Evolutionary conservation across 176 grass and related monocot genomes (phyloP), one percentile per base, ranked within the genome.

Genomic region (Microstegium vimineum): DNA sequence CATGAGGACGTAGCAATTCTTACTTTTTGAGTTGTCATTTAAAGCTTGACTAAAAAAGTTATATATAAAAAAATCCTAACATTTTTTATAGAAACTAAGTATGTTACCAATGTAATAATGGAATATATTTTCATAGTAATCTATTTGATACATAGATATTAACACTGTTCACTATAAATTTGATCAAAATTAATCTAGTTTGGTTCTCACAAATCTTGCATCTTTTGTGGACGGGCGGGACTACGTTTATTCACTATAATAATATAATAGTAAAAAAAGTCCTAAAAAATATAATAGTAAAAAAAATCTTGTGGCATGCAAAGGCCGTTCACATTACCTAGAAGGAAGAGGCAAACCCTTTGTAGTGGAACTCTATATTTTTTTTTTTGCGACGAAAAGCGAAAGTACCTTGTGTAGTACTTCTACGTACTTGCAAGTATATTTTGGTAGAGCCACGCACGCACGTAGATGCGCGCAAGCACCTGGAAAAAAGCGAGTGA

Each of bases 401-500:
- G 4, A 45, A 45, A 4, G 42, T 14, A 45, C 42, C 7, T 12
- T 2, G 1, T 42, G 10, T 12, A 4, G 42, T 28, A 71, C 36
- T 37, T 37, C 13, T 31, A 45, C 69, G 22, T n/a, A 41, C 1
- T 13, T 20, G 13, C 0, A 51, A 10, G 8, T 54, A n/a, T 20
- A 42, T 78, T 77, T 82, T 45, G 9, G 20, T 33, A 4, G 0
- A 62, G 60, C 0, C 60, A 22, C n/a, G 1, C 64, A 34, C 28
- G 74, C 54, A 74, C 69, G 82, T 67, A 62, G 10, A 63, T 46
- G 51, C 16, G 81, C 11, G 9, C 5, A 72, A 41, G 72, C 52
- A 72, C 69, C 84, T 77, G 86, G 22, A 66, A 77, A 77, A 88
- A 88, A 61, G 70, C 0, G 32, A 17, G 20, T 37, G 85, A 90